Evolutionary conservation across 495 filamentous ascomycete species (phyloP).

Genomic region (Penicillium argentinense): DNA sequence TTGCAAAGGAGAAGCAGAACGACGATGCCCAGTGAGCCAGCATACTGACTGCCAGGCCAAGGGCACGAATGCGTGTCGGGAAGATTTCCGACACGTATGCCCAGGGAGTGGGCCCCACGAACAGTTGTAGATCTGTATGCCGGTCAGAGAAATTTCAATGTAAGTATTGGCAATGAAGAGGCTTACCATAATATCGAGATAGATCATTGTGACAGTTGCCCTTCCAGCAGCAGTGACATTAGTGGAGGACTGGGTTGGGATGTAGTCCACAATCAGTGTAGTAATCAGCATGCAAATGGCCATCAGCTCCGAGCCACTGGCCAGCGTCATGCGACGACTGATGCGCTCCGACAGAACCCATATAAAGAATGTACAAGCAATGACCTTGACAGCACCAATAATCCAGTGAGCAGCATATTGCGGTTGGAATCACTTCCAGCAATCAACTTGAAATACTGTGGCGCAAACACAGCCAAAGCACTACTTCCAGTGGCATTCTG

Average conservation of each 20-base stretch:
- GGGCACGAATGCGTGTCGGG: constrained; percentile 26
- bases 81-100: constrained; percentile 32
- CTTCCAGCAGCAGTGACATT: constrained; percentile 21
- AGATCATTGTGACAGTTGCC: constrained; percentile 26
- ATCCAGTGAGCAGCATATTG: constrained; percentile 39
- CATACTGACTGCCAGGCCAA: constrained; percentile 28
- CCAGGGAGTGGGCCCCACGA: constrained; percentile 27
- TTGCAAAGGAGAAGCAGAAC: constrained; percentile 30
- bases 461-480: constrained; percentile 29
- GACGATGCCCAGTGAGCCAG: constrained; percentile 29
- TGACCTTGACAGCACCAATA: constrained; percentile 42
- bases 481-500: constrained; percentile 27
- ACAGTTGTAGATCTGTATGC: constrained; percentile 23
- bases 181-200: constrained; percentile 25
- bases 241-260: constrained; percentile 15
- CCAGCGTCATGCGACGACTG: constrained; percentile 34
- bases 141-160: background rate
- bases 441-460: constrained; percentile 42
- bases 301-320: constrained; percentile 30
- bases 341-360: constrained; percentile 39
- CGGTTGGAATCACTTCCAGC: constrained; percentile 26
- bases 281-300: constrained; percentile 26
- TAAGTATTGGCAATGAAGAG: background rate
- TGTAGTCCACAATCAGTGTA: constrained; percentile 21
- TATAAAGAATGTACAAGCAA: constrained; percentile 38